phyloP scores from a whole-genome alignment of 805 yeast genomes.

The Starmera amethionina region DNA sequence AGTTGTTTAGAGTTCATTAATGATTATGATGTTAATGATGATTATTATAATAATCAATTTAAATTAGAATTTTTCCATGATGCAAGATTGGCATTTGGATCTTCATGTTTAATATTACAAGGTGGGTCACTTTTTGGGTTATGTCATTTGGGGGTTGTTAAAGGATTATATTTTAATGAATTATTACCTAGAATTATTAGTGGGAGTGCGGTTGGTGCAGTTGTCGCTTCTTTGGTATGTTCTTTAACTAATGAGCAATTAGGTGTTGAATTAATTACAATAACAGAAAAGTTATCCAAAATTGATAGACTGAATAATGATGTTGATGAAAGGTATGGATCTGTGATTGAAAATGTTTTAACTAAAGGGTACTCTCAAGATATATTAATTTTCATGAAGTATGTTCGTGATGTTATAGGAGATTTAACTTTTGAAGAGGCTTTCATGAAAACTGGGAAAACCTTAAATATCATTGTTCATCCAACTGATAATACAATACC shows the following conservation, averaged over 20 bases:
- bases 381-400: conserved; percentile 66
- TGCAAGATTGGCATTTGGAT: conserved; percentile 79
- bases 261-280: conserved; percentile 25
- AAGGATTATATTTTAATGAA: conserved; percentile 66
- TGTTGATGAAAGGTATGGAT: conserved; percentile 52
- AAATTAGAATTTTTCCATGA: conserved; percentile 75
- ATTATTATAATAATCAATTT: conserved; percentile 31
- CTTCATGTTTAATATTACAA: conserved; percentile 83
- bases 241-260: conserved; percentile 61
- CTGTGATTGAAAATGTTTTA: conserved; percentile 64
- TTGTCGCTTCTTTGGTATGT: conserved; percentile 81
- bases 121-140: conserved; percentile 94
- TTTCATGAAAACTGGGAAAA: conserved; percentile 64
- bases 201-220: conserved; percentile 92
- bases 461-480: conserved; percentile 76
- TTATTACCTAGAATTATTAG: conserved; percentile 78
- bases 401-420: conserved; percentile 66
- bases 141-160: conserved; percentile 88
- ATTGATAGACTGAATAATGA: conserved; percentile 38
- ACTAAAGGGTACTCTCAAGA: conserved; percentile 83
- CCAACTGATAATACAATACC: conserved; percentile 69
- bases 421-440: conserved; percentile 93
- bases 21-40: conserved; percentile 19
- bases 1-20: conserved; percentile 54
- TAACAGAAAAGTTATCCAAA: conserved; percentile 32